phyloP scores from a whole-genome alignment of 495 filamentous ascomycete species.

The Talaromyces trachyspermus region DNA sequence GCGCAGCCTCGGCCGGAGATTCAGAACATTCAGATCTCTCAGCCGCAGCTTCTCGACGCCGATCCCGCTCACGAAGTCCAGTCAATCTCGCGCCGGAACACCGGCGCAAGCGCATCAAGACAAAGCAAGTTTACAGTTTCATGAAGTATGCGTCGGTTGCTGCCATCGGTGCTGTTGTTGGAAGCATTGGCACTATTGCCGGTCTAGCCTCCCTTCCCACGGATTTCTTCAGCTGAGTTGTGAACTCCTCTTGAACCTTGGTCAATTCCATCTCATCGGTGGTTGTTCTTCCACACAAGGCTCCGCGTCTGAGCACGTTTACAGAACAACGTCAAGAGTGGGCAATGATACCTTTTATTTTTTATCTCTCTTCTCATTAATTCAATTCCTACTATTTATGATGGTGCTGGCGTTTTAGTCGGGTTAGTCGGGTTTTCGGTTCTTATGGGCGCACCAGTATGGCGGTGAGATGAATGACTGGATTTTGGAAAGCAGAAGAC shows the following conservation, averaged over 20 bases:
- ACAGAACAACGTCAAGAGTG: background rate
- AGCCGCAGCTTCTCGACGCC: background rate
- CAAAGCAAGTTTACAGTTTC: slow-evolving; percentile 14
- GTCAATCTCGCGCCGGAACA: slow-evolving; percentile 8
- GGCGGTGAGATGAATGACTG: too few relatives aligned
- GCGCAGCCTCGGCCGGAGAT: slow-evolving; percentile 15
- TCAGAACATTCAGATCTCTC: background rate
- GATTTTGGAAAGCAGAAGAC: too few relatives aligned
- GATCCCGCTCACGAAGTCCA: background rate
- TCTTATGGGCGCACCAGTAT: too few relatives aligned
- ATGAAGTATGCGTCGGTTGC: slow-evolving; percentile 38
- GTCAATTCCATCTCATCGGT: too few relatives aligned
- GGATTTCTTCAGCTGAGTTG: slow-evolving; percentile 26
- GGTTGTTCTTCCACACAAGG: background rate
- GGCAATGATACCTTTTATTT: slow-evolving; percentile 1
- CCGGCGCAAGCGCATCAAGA: slow-evolving; percentile 28
- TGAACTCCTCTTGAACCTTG: too few relatives aligned
- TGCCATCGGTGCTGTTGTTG: slow-evolving; percentile 36
- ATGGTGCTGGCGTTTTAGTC: too few relatives aligned
- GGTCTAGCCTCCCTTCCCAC: slow-evolving; percentile 38
- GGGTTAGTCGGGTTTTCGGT: too few relatives aligned
- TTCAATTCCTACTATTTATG: too few relatives aligned
- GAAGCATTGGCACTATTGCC: slow-evolving; percentile 43
- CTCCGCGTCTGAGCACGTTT: background rate
- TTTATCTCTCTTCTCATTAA: too few relatives aligned